Conservation (phyloP, 164 flowering plant species). For the Magnolia sinica region DNA sequence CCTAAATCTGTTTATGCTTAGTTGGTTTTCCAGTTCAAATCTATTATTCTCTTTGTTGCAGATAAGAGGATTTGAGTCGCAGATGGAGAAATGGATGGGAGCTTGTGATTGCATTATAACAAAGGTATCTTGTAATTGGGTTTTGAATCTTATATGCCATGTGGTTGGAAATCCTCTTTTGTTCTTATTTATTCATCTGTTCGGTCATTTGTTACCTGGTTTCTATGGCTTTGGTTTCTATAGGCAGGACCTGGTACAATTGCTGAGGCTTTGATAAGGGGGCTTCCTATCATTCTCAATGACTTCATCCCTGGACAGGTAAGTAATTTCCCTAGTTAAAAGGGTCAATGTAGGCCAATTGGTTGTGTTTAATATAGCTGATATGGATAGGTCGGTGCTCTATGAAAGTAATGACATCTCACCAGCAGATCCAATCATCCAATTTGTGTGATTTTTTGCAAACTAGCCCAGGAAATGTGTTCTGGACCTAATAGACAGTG, state of each 20-base stretch:
- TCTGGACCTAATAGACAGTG: too few relatives aligned
- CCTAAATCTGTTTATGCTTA: not conserved
- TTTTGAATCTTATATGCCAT: not conserved
- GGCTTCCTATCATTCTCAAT: conserved; percentile 93
- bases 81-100: conserved; percentile 99
- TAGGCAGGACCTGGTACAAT: conserved; percentile 99
- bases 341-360: too few relatives aligned
- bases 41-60: conserved; percentile 19
- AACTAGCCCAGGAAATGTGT: too few relatives aligned
- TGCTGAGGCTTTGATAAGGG: conserved; percentile 91
- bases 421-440: too few relatives aligned
- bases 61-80: conserved; percentile 87
- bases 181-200: not conserved
- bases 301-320: conserved; percentile 99
- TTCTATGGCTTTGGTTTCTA: not conserved
- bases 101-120: conserved; percentile 98
- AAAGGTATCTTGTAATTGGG: conserved; percentile 45
- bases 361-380: too few relatives aligned
- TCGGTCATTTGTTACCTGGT: conserved; percentile 4
- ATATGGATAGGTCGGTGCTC: too few relatives aligned
- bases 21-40: not conserved
- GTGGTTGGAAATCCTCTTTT: not conserved
- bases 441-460: too few relatives aligned
- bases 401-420: too few relatives aligned
- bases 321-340: conserved; percentile 10